phyloP scores from a whole-genome alignment of 2,329 filamentous ascomycete genomes.

The Fusarium poae region DNA sequence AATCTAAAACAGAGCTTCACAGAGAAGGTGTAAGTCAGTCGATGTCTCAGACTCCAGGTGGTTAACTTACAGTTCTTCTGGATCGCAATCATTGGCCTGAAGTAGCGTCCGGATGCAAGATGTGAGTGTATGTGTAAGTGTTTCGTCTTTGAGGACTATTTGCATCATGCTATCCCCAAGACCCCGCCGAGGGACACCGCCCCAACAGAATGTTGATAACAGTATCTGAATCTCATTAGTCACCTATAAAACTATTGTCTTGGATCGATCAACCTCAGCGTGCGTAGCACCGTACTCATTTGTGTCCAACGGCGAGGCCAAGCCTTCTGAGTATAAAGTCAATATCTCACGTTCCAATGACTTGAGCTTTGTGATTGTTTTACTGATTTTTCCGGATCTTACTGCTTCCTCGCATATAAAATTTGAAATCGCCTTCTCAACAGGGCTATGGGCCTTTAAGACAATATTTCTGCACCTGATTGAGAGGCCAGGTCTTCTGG shows the following conservation, averaged over 20 bases:
- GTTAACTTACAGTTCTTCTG: neutral
- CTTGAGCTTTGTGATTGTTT: neutral
- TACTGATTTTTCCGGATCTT: no score
- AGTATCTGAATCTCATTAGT: neutral
- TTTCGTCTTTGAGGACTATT: neutral
- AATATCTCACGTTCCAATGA: neutral
- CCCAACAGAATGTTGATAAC: no score
- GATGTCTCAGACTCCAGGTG: neutral
- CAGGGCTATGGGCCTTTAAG: rapidly evolving
- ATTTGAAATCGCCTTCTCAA: neutral
- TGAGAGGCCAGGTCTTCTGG: neutral
- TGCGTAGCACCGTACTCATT: rapidly evolving
- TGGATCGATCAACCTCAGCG: neutral
- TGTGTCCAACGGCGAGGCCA: neutral
- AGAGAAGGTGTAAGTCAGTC: no score
- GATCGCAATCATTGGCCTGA: neutral
- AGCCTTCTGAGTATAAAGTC: neutral
- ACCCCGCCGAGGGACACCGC: no score
- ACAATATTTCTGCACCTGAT: neutral
- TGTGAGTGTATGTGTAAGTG: neutral
- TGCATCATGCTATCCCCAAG: no score
- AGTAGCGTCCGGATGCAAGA: neutral
- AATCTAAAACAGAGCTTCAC: no score
- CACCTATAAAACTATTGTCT: rapidly evolving
- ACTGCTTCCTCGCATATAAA: no score